These are phyloP conservation scores for Boletellus sp. DNA, from an alignment of 768 basidiomycete species.

Conservation along the genomic window DNA sequence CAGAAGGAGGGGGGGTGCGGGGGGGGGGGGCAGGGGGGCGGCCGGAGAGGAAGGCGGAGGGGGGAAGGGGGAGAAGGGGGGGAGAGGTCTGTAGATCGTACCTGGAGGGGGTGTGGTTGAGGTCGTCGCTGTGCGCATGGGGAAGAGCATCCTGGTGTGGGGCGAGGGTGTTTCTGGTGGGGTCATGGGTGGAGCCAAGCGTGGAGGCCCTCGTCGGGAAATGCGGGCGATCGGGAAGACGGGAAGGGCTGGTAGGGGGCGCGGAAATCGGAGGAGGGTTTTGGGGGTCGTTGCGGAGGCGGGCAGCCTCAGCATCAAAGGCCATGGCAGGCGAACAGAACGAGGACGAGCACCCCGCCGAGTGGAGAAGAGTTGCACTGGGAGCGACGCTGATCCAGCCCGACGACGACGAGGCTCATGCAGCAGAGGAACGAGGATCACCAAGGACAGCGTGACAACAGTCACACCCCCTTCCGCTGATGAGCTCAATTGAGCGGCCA, in stretches of 20 bases:
- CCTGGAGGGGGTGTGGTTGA: constrained; percentile 46
- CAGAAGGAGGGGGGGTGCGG: constrained; percentile 40
- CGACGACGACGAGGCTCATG: constrained; percentile 7
- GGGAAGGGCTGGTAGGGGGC: constrained; percentile 34
- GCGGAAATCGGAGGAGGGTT: constrained; percentile 31
- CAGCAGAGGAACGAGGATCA: constrained; percentile 4
- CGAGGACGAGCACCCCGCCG: background rate
- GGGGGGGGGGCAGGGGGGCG: constrained; percentile 62
- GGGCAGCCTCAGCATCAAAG: constrained; percentile 28
- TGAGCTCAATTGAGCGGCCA: constrained; percentile 10
- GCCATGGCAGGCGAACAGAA: constrained; percentile 18
- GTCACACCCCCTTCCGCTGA: constrained; percentile 9
- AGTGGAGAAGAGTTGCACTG: constrained; percentile 1
- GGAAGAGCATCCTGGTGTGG: constrained; percentile 32
- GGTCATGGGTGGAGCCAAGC: constrained; percentile 48
- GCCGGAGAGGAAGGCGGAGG: constrained; percentile 45
- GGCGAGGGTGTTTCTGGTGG: constrained; percentile 46
- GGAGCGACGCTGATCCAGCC: constrained; percentile 21
- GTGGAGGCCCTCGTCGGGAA: constrained; percentile 67
- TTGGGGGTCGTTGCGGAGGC: constrained; percentile 26
- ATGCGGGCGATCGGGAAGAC: constrained; percentile 49
- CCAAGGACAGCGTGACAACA: constrained; percentile 20
- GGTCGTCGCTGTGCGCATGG: constrained; percentile 65
- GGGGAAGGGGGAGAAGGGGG: constrained; percentile 39
- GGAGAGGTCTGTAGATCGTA: constrained; percentile 11